Base-by-base conservation (phyloP, 202 grass and related monocot species). In the Miscanthus sacchariflorus region DNA sequence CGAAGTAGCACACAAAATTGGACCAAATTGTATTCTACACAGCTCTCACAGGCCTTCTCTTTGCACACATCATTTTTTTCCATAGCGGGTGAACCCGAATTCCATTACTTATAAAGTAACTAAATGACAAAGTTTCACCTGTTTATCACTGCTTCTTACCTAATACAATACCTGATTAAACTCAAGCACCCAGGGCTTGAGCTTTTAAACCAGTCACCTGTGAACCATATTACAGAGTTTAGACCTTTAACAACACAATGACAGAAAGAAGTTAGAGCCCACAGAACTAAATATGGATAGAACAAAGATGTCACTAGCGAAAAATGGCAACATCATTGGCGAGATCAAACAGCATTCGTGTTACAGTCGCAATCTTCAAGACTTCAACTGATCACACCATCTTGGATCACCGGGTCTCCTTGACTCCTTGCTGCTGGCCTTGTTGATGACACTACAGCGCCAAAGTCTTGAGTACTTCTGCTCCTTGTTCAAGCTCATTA, bases 1-100 rank as follows among this genome's bases (percentile, higher is more conserved):
- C 46, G 15, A 28, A 74, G 7, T 66, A 77, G 42, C 78, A 44
- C 9, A 54, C 18, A 19, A 61, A 91, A 80, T 35, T 75, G 46
- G n/a, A 83, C 30, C 36, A 28, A 58, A 72, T 40, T 8, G 21
- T 83, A 78, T 72, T 64, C 21, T 61, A 56, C 67, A 66, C 25
- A 79, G 83, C 61, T 56, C 24, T 27, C 46, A 38, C 27, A 49
- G 14, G 11, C 9, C 65, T 61, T 73, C 9, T 54, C 43, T 84
- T 78, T 86, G 46, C 9, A 72, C 12, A 0, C 19, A 66, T 74
- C 28, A 81, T 85, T 81, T 63, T 5, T 38, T 48, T 24, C 44
- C 71, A 13, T 27, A 27, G 23, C 4, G 0, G 63, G 24, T 65
- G 23, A 65, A 65, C 63, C 11, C 1, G 11, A 65, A 65, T 65